Evolutionary conservation across 225 moss, liverwort and hornwort genomes (phyloP).

Genomic region (Physcomitrium patens): DNA sequence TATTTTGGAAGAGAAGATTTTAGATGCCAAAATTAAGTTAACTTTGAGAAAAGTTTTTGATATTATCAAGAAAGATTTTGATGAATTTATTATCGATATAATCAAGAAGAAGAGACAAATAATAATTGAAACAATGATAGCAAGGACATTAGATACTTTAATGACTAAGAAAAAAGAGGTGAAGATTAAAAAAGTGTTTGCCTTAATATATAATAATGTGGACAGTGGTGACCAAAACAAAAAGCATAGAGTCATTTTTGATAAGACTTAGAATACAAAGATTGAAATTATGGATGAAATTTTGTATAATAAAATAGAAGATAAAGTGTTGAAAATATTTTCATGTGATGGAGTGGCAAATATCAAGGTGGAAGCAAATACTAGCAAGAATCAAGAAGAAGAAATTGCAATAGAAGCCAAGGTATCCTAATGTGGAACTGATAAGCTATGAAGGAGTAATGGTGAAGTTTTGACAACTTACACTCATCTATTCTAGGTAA

Average conservation of each 20-base stretch:
- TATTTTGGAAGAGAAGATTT: too few species aligned
- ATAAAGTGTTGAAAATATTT: not conserved
- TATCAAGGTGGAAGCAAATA: too few species aligned
- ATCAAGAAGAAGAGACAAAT: conserved; percentile 3
- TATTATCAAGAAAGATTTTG: too few species aligned
- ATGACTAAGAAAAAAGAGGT: not conserved
- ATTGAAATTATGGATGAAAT: not conserved
- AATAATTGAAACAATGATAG: not conserved
- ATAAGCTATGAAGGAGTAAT: too few species aligned
- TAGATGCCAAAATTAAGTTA: too few species aligned
- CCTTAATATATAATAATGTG: not conserved
- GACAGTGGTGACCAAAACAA: not conserved
- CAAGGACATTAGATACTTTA: too few species aligned
- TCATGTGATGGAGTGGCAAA: not conserved
- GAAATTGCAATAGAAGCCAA: too few species aligned
- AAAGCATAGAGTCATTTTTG: not conserved
- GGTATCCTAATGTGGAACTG: too few species aligned
- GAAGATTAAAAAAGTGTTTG: not conserved
- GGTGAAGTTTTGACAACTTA: too few species aligned
- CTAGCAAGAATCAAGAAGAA: not conserved
- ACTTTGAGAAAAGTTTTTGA: too few species aligned
- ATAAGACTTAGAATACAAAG: not conserved
- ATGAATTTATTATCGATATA: conserved; percentile 2
- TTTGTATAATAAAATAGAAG: not conserved
- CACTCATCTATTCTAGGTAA: too few species aligned